Evolutionary conservation across 768 basidiomycete species (phyloP), one percentile per base, ranked within the genome.

Genomic region (Erythrobasidium yunnanense): DNA sequence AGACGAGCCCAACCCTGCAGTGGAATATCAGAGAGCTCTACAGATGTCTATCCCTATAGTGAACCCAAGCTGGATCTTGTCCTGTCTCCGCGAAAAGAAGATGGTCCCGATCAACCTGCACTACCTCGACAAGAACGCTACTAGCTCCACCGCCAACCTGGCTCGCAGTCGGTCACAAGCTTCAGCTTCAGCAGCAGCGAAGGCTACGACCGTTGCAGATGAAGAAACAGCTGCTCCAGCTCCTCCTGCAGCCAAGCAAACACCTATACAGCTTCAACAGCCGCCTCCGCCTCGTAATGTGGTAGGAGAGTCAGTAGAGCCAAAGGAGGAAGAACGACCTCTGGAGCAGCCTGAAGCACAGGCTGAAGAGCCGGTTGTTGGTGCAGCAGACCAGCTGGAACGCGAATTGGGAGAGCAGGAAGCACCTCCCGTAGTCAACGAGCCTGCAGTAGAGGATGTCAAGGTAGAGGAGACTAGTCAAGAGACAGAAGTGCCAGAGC

Each of bases 21-120:
- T 87, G 5, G 88, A 91, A 71, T 97, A 96, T 75, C 90, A 96
- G 73, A 83, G 90, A n/a, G 95, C 93, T 2, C 77, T 92, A 63
- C 90, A 92, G 76, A 80, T 92, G 49, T 91, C 88, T 65, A 89
- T 97, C 66, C 95, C 95, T 0, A 84, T 97, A 55, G 90, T 97
- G 1, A 87, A 90, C 68, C 93, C 93, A 1, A 85, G 87, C 50
- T 97, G 95, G 93, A 81, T 97, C 70, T 75, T 96, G 32, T 90
- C 93, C 0, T 96, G 93, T 74, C 82, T 86, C 55, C 75, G 83
- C 0, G 88, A 93, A 74, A 85, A 85, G 73, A 87, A 85, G 73
- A 90, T 93, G 87, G 82, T 92, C 7, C 86, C 90, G 4, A 91
- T 91, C 66, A 82, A 85, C 1, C 78, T 81, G 18, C 89, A 83